These are phyloP conservation scores for Cryphonectria naterciae DNA, from an alignment of 2,329 filamentous ascomycete species.

Conservation along the genomic window DNA sequence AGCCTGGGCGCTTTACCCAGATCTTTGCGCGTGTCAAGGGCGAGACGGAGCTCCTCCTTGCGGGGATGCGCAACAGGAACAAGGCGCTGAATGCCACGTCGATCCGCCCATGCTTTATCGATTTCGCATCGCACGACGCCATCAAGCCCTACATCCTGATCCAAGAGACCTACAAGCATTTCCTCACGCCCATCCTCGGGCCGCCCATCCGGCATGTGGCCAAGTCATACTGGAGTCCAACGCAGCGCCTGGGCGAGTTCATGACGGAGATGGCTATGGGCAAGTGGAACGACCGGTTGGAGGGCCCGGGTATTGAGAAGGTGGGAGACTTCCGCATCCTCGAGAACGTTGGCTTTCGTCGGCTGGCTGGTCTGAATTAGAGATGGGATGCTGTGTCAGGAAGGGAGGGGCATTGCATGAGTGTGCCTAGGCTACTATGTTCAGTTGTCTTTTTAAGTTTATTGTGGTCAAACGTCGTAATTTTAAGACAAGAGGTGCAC, in stretches of 20 bases:
- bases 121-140: conserved; percentile 47
- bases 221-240: conserved; percentile 45
- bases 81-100: conserved; percentile 57
- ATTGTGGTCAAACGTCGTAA: no score
- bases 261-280: conserved; percentile 52
- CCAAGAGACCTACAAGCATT: conserved; percentile 30
- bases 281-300: conserved; percentile 35
- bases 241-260: conserved; percentile 48
- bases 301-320: conserved; percentile 38
- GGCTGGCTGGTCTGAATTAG: conserved; percentile 37
- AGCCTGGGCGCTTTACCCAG: conserved; percentile 58
- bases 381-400: background rate
- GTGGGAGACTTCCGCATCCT: conserved; percentile 43
- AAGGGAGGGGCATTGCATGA: background rate
- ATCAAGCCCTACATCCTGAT: conserved; percentile 49
- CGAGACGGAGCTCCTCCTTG: conserved; percentile 62
- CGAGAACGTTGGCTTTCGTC: conserved; percentile 42
- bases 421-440: background rate
- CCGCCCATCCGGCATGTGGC: conserved; percentile 33
- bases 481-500: background rate
- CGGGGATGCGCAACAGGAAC: conserved; percentile 51
- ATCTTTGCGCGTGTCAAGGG: conserved; percentile 70
- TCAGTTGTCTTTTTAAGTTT: no score
- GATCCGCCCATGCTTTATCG: conserved; percentile 64
- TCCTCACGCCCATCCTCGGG: conserved; percentile 31